A percentile compares a stretch with the other conserved stretches of the same genome.
Evolutionary conservation across 495 filamentous ascomycete genomes (phyloP).

Genomic region (Podospora sp.): DNA sequence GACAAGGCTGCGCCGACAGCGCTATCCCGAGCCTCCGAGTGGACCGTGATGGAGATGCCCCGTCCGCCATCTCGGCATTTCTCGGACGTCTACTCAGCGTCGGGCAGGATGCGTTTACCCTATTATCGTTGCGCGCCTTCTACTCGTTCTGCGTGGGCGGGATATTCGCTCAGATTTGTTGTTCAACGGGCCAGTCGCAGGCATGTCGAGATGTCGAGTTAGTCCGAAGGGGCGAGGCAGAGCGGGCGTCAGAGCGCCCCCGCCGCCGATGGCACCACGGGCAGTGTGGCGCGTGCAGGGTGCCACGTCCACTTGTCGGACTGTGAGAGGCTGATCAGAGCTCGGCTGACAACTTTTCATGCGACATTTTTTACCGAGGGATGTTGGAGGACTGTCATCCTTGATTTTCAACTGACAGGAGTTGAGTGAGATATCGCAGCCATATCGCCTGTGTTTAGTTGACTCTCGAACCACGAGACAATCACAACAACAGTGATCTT

Average conservation of each 20-base stretch:
- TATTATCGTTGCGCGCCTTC: not conserved
- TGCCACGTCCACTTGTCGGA: constrained; percentile 36
- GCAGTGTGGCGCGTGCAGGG: constrained; percentile 27
- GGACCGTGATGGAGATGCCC: not conserved
- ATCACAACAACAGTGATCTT: not conserved
- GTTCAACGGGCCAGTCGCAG: constrained; percentile 2
- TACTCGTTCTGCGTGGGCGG: not conserved
- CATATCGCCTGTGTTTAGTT: too few relatives aligned
- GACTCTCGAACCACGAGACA: not conserved
- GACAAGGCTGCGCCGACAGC: not conserved
- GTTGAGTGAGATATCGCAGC: not conserved
- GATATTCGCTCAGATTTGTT: not conserved
- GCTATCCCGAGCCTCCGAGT: not conserved
- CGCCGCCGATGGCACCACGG: constrained; percentile 16
- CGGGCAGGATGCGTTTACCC: constrained; percentile 8
- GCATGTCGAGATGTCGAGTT: not conserved
- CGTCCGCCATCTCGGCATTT: not conserved
- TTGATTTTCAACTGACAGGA: not conserved
- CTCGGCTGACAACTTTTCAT: constrained; percentile 11
- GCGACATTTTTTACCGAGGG: not conserved
- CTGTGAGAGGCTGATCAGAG: constrained; percentile 37
- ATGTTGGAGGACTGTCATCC: not conserved
- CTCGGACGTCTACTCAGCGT: constrained; percentile 16
- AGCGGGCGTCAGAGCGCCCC: not conserved
- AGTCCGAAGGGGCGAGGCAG: constrained; percentile 5